A percentile compares a stretch with the other conserved stretches of the same genome.
Evolutionary conservation across 106 monocot genomes (phyloP).

Genomic region (Apostasia ramifera): DNA sequence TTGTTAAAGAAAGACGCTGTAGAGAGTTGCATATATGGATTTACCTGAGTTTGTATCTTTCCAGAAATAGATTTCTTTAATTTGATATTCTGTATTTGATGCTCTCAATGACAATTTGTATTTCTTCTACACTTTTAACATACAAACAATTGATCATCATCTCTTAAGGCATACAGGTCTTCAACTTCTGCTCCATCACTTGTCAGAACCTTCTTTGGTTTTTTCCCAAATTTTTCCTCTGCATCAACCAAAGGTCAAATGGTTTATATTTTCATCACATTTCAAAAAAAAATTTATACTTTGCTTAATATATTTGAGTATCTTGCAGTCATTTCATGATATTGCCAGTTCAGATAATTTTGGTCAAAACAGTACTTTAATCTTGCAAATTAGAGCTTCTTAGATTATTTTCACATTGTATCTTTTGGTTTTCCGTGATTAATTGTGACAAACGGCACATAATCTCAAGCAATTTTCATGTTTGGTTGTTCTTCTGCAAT

Average conservation of each 20-base stretch:
- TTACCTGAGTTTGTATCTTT: no score
- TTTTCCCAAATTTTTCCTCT: conserved; percentile 37
- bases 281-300: background rate
- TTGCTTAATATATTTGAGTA: background rate
- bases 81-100: background rate
- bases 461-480: no score
- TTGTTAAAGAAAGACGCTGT: no score
- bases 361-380: no score
- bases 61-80: no score
- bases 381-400: no score
- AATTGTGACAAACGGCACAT: no score
- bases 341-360: no score
- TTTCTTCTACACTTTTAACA: conserved; percentile 12
- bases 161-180: conserved; percentile 37
- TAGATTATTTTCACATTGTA: no score
- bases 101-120: background rate
- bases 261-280: background rate
- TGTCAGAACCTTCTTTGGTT: conserved; percentile 22
- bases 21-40: no score
- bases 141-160: conserved; percentile 48
- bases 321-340: background rate
- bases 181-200: conserved; percentile 49
- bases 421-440: no score
- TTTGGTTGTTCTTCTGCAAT: no score
- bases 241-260: conserved; percentile 12